Evolutionary conservation across 306 rosid species (phyloP), one percentile per base, ranked within the genome.

Genomic region (Dryas octopetala): DNA sequence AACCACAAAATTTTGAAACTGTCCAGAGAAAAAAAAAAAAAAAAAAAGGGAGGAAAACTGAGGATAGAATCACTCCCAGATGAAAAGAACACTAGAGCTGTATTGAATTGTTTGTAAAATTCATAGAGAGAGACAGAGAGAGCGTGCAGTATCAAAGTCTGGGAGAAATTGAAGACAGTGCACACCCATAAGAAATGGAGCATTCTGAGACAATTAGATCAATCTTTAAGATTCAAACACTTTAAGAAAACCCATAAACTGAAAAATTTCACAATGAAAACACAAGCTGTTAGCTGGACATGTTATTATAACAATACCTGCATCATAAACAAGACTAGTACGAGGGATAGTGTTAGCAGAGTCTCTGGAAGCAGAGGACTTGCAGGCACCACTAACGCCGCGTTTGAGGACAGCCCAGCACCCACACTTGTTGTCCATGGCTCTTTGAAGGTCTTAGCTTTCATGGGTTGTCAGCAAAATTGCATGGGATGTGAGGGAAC

Each of bases 331-430:
- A 40, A 94, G 91, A 81, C 97, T 89, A 76, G 96, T 78, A 68
- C 98, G 97, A 88, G 98, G 98, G 70, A 94, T 88, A 80, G 91
- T 77, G 85, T 86, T 87, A 73, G 92, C 80, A 76, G 97, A 89
- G 83, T 88, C 88, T 84, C 79, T 88, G 65, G 97, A 85, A 81
- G 89, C 78, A 55, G 97, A 87, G 73, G 97, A 71, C 74, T 89
- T 93, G 90, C 92, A 91, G 76, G 91, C 79, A 54, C 92, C 98
- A 77, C 84, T 83, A 83, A 88, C 92, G 68, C 96, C 84, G 79
- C 94, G 98, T 86, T 80, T 89, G 19, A 94, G 88, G 46, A 87
- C 90, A 80, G 82, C 72, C 98, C 98, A 94, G 81, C 98, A 94
- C 28, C 98, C 97, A 54, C 98, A 94, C 86, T 88, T 83, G 15